Base-by-base conservation (phyloP, 2,329 filamentous ascomycete genomes). In the Aureobasidium mangrovei region DNA sequence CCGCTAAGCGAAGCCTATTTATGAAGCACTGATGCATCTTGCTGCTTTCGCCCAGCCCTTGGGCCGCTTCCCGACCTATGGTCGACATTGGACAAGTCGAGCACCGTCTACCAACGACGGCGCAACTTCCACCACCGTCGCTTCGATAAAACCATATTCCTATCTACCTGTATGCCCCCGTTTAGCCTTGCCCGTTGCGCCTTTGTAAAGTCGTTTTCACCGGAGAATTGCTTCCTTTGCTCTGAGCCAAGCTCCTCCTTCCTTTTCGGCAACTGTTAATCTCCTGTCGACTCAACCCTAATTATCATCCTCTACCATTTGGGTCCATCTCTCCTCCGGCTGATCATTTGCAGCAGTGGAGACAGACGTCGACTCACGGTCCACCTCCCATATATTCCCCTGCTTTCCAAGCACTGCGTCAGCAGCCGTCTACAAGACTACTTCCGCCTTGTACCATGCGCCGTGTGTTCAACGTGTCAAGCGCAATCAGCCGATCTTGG, bases 1-100 rank as follows among this genome's bases (percentile, higher is more conserved):
- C n/a, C 39, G 26, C 49, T 53, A 53, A 26, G 31, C 39, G 40
- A 53, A 53, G 49, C 40, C 40, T 51, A 51, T 51, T 36, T 39
- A 12, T 36, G 44, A 35, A 40, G 47, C 47, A 33, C 31, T 42
- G 47, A 28, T 35, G 32, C 32, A 7, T 40, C 38, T 32, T 43
- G 40, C 46, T 18, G 18, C 18, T 18, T 40, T 40, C 28, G 39
- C 32, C 18, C 42, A 32, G 38, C 47, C 47, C 36, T 51, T 35
- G 45, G 45, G 38, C 33, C 47, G 40, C 28, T 42, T 27, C 28
- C n/a, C 33, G 47, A 29, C 38, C 47, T 52, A 29, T 53, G 38
- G 26, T 38, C 18, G 18, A 18, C 18, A 18, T 18, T 18, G 18
- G 18, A 18, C 18, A 18, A 18, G 18, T 18, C 49, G 29, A 24